Conservation (phyloP, 2,329 filamentous ascomycete genomes). For the Penicillium polonicum region DNA sequence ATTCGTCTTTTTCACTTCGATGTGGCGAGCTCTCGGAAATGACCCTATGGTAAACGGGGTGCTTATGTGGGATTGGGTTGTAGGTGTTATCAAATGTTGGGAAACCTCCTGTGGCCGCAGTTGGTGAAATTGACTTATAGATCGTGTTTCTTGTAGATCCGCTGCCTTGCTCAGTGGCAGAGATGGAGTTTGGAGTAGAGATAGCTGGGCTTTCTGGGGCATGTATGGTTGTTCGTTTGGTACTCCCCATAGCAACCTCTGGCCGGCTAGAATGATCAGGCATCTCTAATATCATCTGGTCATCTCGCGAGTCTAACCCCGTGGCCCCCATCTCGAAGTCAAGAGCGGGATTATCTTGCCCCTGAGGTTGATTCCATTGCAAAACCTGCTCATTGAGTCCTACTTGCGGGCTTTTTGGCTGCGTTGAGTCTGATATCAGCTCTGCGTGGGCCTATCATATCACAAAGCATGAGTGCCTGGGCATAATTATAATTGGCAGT, state of each 20-base stretch:
- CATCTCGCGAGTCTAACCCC: background rate
- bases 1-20: constrained; percentile 30
- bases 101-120: constrained; percentile 1
- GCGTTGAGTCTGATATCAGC: constrained; percentile 1
- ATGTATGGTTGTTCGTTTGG: background rate
- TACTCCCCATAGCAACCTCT: background rate
- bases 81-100: constrained; percentile 3
- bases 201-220: background rate
- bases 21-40: constrained; percentile 20
- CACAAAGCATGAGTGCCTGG: background rate
- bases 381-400: background rate
- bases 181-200: background rate
- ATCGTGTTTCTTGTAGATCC: constrained; percentile 3
- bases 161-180: background rate
- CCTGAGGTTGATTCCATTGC: background rate
- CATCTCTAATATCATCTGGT: background rate
- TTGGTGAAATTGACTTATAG: constrained; percentile 13
- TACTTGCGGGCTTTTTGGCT: background rate
- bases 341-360: background rate
- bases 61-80: background rate
- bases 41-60: constrained; percentile 2
- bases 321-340: background rate
- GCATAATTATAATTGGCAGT: background rate
- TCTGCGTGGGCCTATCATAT: constrained; percentile 5
- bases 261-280: background rate